Conservation (phyloP, 2,329 filamentous ascomycete genomes). For the Fusarium nisikadoi region DNA sequence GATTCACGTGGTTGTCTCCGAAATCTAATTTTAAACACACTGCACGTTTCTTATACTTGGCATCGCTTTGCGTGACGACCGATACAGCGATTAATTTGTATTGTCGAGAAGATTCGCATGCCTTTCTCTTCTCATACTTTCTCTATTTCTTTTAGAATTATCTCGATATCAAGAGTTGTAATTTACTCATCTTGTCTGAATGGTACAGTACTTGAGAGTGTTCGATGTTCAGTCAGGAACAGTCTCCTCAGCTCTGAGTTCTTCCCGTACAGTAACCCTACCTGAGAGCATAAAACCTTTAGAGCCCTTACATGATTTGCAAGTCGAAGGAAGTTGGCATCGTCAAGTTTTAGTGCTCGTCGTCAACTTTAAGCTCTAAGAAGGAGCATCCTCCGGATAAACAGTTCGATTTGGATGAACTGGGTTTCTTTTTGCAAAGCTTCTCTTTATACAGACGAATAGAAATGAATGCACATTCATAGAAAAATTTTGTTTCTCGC, state of each 20-base stretch:
- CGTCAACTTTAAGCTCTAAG: neutral
- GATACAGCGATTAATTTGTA: neutral
- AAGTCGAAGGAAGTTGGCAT: neutral
- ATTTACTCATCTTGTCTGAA: neutral
- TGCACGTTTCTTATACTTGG: neutral
- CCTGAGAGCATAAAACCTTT: neutral
- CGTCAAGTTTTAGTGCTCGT: neutral
- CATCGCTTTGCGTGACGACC: neutral
- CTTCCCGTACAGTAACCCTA: no score
- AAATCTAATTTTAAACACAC: rapidly evolving
- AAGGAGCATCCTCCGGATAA: neutral
- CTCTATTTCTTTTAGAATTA: neutral
- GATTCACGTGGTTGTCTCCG: rapidly evolving
- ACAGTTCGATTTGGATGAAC: neutral
- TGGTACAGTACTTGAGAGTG: rapidly evolving
- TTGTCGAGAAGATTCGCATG: neutral
- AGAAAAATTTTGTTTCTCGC: neutral
- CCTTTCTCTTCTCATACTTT: neutral
- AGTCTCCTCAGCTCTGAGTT: neutral
- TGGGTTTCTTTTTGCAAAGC: neutral
- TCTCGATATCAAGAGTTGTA: no score
- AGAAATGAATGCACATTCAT: neutral
- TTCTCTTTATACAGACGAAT: neutral
- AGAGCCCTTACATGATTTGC: rapidly evolving
- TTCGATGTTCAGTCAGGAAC: neutral